Conservation (phyloP, 768 basidiomycete species). For the Paxillus involutus region DNA sequence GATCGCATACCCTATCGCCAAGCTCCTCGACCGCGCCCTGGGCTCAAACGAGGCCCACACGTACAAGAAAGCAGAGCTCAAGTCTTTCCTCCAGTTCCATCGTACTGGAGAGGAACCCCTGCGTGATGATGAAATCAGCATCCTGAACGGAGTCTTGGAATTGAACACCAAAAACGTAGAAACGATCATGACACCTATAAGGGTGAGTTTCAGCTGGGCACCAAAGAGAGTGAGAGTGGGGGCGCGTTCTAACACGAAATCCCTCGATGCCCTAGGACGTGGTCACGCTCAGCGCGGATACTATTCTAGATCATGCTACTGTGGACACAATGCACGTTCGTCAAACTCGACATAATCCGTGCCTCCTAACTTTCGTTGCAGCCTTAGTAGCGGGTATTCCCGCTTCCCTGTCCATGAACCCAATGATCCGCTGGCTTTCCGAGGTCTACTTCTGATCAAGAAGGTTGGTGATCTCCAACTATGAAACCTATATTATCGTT, state of each 20-base stretch:
- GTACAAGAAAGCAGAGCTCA: conserved; percentile 82
- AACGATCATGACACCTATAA: conserved; percentile 81
- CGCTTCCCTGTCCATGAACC: conserved; percentile 87
- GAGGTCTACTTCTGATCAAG: conserved; percentile 83
- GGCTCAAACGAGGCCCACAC: conserved; percentile 72
- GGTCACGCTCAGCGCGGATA: conserved; percentile 75
- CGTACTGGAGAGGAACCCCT: conserved; percentile 72
- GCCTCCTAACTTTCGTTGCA: conserved; percentile 25
- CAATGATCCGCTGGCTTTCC: conserved; percentile 64
- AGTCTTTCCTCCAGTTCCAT: conserved; percentile 79
- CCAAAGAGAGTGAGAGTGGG: too few relatives aligned
- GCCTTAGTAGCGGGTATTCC: conserved; percentile 82
- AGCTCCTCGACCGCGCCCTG: conserved; percentile 76
- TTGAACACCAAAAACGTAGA: conserved; percentile 75
- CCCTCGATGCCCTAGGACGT: conserved; percentile 56
- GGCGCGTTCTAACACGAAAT: not conserved
- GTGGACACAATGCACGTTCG: conserved; percentile 70
- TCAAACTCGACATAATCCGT: not conserved
- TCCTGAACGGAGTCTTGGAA: conserved; percentile 78
- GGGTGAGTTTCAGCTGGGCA: conserved; percentile 37
- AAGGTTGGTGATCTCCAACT: conserved; percentile 45
- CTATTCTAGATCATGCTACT: conserved; percentile 72
- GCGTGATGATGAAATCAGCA: conserved; percentile 79
- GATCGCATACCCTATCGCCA: conserved; percentile 70
- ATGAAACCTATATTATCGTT: not conserved